phyloP scores from a whole-genome alignment of 805 yeast genomes.

The Lipomyces japonicus region DNA sequence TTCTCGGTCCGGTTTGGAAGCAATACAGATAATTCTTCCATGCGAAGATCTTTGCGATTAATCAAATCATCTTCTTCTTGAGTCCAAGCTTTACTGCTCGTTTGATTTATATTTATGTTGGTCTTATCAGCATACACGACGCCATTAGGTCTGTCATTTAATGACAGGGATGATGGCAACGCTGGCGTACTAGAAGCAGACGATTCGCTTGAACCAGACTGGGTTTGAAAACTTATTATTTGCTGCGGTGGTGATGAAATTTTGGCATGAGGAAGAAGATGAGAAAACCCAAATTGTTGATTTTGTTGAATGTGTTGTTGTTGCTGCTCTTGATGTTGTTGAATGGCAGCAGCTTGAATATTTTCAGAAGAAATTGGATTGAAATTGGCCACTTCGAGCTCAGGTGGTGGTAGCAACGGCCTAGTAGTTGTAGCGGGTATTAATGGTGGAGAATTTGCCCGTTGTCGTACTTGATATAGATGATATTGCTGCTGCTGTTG shows the following conservation, averaged over 20 bases:
- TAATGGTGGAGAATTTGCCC: conserved; percentile 10
- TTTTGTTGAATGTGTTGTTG: background rate
- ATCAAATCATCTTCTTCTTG: conserved; percentile 71
- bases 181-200: background rate
- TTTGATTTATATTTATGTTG: background rate
- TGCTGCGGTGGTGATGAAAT: conserved; percentile 1
- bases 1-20: conserved; percentile 68
- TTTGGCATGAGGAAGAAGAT: background rate
- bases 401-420: conserved; percentile 8
- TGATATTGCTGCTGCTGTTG: background rate
- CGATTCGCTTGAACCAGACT: background rate
- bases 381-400: too few relatives aligned
- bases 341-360: too few relatives aligned
- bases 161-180: background rate
- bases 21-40: conserved; percentile 69
- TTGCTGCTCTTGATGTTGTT: background rate
- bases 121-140: background rate
- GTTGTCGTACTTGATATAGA: conserved; percentile 1
- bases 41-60: conserved; percentile 55
- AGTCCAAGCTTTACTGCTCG: conserved; percentile 41
- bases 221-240: background rate
- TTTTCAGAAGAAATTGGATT: too few relatives aligned
- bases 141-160: background rate
- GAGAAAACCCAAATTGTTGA: background rate
- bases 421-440: conserved; percentile 12